Evolutionary conservation across 306 rosid genomes (phyloP).

Genomic region (Morella rubra): DNA sequence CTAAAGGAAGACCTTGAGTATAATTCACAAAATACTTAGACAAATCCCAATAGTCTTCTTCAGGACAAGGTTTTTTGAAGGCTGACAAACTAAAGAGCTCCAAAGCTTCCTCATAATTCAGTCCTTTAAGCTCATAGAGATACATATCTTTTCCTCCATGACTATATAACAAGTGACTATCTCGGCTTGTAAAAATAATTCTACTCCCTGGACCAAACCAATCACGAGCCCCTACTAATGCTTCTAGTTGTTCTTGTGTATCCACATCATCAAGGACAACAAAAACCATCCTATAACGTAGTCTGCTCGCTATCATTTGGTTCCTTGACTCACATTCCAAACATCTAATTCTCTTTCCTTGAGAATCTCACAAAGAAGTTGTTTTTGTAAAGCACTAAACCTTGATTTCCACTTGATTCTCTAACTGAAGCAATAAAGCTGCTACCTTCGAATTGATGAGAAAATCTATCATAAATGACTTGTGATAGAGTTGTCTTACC

Average conservation of each 20-base stretch:
- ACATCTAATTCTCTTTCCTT: not conserved
- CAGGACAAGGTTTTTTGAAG: not conserved
- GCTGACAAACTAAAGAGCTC: not conserved
- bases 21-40: not conserved
- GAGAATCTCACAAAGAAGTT: not conserved
- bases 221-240: not conserved
- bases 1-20: not conserved
- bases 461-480: not conserved
- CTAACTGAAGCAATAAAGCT: not conserved
- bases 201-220: conserved; percentile 2
- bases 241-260: not conserved
- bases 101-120: not conserved
- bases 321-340: not conserved
- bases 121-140: not conserved
- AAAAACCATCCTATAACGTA: not conserved
- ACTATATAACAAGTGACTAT: not conserved
- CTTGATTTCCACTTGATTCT: not conserved
- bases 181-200: not conserved
- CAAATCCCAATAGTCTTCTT: not conserved
- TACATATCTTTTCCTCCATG: not conserved
- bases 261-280: not conserved
- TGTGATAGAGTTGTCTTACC: not conserved
- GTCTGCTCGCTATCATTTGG: not conserved
- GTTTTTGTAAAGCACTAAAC: not conserved
- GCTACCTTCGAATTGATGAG: not conserved